Evolutionary conservation across 371 early-diverging fungal species (phyloP).

Genomic region (Mortierella sp.): DNA sequence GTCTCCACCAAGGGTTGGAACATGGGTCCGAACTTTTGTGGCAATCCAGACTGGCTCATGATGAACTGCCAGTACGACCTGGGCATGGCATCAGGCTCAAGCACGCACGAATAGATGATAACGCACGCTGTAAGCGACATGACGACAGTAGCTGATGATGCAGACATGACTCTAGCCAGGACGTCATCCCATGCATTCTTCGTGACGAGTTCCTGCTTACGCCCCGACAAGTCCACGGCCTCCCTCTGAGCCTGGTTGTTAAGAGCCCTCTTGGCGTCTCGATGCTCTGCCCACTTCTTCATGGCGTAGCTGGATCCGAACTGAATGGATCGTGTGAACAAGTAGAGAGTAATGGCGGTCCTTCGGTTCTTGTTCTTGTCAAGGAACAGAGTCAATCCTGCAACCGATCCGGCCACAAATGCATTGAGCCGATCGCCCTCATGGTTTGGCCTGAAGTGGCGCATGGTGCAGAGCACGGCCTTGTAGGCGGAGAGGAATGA

Average conservation of each 20-base stretch:
- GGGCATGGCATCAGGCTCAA: constrained; percentile 71
- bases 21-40: constrained; percentile 64
- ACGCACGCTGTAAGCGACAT: constrained; percentile 77
- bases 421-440: constrained; percentile 75
- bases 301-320: constrained; percentile 76
- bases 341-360: constrained; percentile 81
- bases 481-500: constrained; percentile 84
- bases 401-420: constrained; percentile 82
- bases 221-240: constrained; percentile 8
- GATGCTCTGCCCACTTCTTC: constrained; percentile 67
- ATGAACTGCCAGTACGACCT: constrained; percentile 73
- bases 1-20: constrained; percentile 57
- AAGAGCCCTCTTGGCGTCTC: constrained; percentile 41
- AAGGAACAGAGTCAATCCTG: constrained; percentile 75
- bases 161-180: constrained; percentile 61
- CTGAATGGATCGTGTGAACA: constrained; percentile 81
- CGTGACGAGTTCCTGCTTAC: constrained; percentile 20
- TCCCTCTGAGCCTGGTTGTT: constrained; percentile 32
- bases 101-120: constrained; percentile 71
- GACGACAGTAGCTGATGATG: constrained; percentile 66
- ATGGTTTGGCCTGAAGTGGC: constrained; percentile 59
- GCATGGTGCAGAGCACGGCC: constrained; percentile 76
- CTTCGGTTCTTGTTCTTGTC: constrained; percentile 78
- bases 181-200: constrained; percentile 60
- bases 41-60: constrained; percentile 72